Conservation (phyloP, 1,284 basidiomycete species). For the Ganoderma leucocontextum region DNA sequence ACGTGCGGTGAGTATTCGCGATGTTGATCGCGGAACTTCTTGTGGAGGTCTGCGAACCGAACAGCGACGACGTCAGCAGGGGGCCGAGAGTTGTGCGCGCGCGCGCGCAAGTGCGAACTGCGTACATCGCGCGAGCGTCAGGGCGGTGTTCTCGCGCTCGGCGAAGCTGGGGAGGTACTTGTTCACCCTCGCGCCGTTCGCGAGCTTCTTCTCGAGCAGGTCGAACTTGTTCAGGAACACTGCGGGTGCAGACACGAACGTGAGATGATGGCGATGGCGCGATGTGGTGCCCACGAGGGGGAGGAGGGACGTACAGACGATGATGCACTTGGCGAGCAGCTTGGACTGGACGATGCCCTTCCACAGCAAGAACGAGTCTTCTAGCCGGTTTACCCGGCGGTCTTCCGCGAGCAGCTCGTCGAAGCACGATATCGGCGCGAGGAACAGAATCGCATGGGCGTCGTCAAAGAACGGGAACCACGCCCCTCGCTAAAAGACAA, state of each 20-base stretch:
- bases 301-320: slow-evolving; percentile 49
- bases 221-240: slow-evolving; percentile 77
- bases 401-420: slow-evolving; percentile 72
- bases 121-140: slow-evolving; percentile 68
- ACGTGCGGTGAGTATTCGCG: slow-evolving; percentile 54
- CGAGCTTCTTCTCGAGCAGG: slow-evolving; percentile 50
- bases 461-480: slow-evolving; percentile 74
- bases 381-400: slow-evolving; percentile 64
- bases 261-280: neutral
- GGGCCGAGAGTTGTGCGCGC: neutral
- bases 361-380: slow-evolving; percentile 75
- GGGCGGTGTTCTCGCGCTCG: slow-evolving; percentile 64
- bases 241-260: slow-evolving; percentile 13
- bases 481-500: slow-evolving; percentile 20
- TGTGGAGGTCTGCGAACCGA: slow-evolving; percentile 61
- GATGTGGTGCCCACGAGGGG: neutral
- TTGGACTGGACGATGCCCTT: slow-evolving; percentile 61
- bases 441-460: slow-evolving; percentile 73
- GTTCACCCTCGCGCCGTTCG: slow-evolving; percentile 41
- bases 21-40: slow-evolving; percentile 66
- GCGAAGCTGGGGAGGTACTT: slow-evolving; percentile 61
- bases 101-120: slow-evolving; percentile 15
- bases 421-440: slow-evolving; percentile 75
- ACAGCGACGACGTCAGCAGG: slow-evolving; percentile 4
- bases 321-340: slow-evolving; percentile 60